Evolutionary conservation across 768 basidiomycete genomes (phyloP), one percentile per base, ranked within the genome.

Genomic region (Tremella yokohamensis): DNA sequence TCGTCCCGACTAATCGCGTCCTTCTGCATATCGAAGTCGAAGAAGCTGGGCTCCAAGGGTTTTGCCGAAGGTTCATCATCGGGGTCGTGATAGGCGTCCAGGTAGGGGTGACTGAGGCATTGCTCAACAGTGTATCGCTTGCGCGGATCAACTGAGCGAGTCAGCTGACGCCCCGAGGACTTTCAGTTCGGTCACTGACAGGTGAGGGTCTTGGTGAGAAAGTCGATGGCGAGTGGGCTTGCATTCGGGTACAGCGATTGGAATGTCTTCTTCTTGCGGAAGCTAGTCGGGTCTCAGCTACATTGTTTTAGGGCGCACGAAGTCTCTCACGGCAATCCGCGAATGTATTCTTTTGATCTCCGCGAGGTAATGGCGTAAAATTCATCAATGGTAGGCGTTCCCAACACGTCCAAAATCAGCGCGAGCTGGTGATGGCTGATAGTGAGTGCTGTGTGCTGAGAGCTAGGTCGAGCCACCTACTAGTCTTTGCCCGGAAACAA

Each of bases 1-100:
- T 96, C 90, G 75, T 97, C 94, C 25, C 90, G 84, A 72, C 87
- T 89, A 79, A 96, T 91, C 62, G 90, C 89, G 65, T 96, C 93
- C 81, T 97, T 94, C 81, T 92, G 88, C 64, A 90, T 78, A 76
- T 99, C 96, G 75, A 98, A 98, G 72, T 94, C 91, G 77, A 99
- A 99, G 81, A 98, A 99, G 65, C 88, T 87, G 3, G 91, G 87
- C 64, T 90, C 89, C 49, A 99, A 85, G n/a, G 94, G 93, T 3
- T 91, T 88, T 0, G 93, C 93, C 20, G 87, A 84, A 0, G 96
- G 96, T 77, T 99, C 96, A 70, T 99, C 96, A 50, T 94, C 90
- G 1, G 93, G 90, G 72, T 96, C 92, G 71, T 94, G 92, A 73
- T 96, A 94, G 76, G 92, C 89, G 75, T 91, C 90, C 12, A 94